Evolutionary conservation across 192 early-diverging fungal genomes (phyloP).

Genomic region (Backusella circina): DNA sequence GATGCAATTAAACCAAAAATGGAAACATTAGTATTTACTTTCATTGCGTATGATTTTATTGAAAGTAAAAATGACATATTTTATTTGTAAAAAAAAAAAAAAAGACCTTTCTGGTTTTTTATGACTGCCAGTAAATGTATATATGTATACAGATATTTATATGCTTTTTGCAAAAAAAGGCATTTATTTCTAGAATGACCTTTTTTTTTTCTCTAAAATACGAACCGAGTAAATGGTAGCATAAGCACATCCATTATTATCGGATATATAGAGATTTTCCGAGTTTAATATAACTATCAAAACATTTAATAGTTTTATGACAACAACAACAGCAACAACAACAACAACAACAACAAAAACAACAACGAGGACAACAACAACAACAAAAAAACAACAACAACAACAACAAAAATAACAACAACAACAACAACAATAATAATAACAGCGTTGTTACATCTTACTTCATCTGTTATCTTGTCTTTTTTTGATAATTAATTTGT

Average conservation of each 20-base stretch:
- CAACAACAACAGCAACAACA: too few relatives aligned
- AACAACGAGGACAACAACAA: too few relatives aligned
- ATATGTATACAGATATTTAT: neutral
- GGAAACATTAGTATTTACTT: neutral
- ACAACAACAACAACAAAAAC: too few relatives aligned
- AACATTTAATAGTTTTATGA: neutral
- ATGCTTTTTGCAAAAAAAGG: neutral
- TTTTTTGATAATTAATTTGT: neutral
- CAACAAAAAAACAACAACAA: too few relatives aligned
- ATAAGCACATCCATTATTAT: neutral
- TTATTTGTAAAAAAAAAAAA: neutral
- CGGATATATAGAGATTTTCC: neutral
- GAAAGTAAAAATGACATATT: neutral
- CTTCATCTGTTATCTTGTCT: too few relatives aligned
- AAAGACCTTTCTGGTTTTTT: neutral
- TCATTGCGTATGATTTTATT: neutral
- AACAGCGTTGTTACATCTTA: too few relatives aligned
- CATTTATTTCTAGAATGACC: neutral
- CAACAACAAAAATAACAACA: too few relatives aligned
- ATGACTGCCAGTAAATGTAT: neutral
- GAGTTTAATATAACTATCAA: neutral
- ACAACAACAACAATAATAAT: neutral
- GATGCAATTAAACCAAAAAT: conserved; percentile 1
- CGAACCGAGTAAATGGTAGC: neutral
- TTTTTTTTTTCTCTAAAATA: neutral